Evolutionary conservation across 805 yeast species (phyloP).

Genomic region (Zygotorulaspora danielsina): DNA sequence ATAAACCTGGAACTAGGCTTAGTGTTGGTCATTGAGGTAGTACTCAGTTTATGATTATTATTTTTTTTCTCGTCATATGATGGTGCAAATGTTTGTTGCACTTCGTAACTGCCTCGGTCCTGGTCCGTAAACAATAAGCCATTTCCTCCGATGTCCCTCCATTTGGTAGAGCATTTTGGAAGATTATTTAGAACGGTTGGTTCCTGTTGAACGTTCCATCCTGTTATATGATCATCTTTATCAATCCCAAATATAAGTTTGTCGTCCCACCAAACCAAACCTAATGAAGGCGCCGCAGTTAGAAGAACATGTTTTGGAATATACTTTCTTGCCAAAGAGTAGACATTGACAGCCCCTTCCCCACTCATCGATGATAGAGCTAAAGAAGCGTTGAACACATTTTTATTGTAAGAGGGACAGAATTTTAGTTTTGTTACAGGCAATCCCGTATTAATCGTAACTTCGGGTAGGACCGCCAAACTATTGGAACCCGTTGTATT

Average conservation of each 20-base stretch:
- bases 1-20: constrained; percentile 10
- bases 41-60: constrained; percentile 8
- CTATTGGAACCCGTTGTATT: constrained; percentile 42
- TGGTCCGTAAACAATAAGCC: constrained; percentile 33
- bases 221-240: constrained; percentile 31
- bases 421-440: constrained; percentile 59
- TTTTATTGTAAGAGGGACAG: constrained; percentile 29
- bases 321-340: constrained; percentile 64
- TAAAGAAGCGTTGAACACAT: constrained; percentile 55
- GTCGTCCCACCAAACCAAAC: constrained; percentile 37
- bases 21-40: constrained; percentile 3
- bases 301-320: constrained; percentile 54
- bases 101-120: constrained; percentile 25
- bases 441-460: constrained; percentile 66
- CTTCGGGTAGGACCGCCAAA: constrained; percentile 50
- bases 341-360: constrained; percentile 62
- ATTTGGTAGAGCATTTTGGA: constrained; percentile 25
- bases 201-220: constrained; percentile 33
- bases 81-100: constrained; percentile 7
- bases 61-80: constrained; percentile 12
- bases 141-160: constrained; percentile 38
- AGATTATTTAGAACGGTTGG: constrained; percentile 33
- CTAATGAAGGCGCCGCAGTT: constrained; percentile 31
- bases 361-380: constrained; percentile 72
- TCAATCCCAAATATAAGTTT: constrained; percentile 34